Base-by-base conservation (phyloP, 208 protist genomes). In the Zelonia costaricensis region DNA sequence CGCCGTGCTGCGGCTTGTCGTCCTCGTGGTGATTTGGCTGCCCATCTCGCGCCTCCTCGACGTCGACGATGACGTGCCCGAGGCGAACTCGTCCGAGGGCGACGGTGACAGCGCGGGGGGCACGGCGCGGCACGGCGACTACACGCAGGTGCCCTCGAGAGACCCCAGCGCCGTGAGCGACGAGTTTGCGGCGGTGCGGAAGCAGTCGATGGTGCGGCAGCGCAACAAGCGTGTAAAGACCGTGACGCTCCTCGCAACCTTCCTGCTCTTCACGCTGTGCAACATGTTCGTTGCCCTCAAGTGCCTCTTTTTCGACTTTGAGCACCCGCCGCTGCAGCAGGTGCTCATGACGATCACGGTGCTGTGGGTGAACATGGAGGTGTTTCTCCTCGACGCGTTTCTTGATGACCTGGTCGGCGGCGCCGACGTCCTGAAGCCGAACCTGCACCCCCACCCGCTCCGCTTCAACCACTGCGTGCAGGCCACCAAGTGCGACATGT, bases 401-500 rank as follows among this genome's bases (percentile, higher is more conserved):
- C 52, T 78, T 13, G 40, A 53, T 27, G 51, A 61, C 12, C 25
- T 69, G 8, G 48, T 65, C 15, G 59, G 65, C 22, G 55, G 45
- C 12, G 45, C 60, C 4, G 75, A 86, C 31, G 60, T 67, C 40
- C 47, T 62, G 44, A 70, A 75, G 49, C 47, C 65, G 16, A 39
- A 64, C 18, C 68, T 84, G 43, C 78, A 84, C 60, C 63, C 66
- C 1, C 78, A 84, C 51, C 68, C 53, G 13, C 61, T 84, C 9
- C 59, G 59, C 45, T 77, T 82, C 52, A 79, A 76, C 58, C 75
- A 66, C 55, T 46, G 39, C 33, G 76, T 78, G 40, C 36, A 62
- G 20, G 63, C 52, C 25, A 75, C 73, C 16, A 71, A 80, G 59
- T 82, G 75, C 42, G 72, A 86, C 42, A 57, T 76, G 56, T 86